Base-by-base conservation (phyloP, 2,329 filamentous ascomycete species). In the Sporothrix dimorphospora region DNA sequence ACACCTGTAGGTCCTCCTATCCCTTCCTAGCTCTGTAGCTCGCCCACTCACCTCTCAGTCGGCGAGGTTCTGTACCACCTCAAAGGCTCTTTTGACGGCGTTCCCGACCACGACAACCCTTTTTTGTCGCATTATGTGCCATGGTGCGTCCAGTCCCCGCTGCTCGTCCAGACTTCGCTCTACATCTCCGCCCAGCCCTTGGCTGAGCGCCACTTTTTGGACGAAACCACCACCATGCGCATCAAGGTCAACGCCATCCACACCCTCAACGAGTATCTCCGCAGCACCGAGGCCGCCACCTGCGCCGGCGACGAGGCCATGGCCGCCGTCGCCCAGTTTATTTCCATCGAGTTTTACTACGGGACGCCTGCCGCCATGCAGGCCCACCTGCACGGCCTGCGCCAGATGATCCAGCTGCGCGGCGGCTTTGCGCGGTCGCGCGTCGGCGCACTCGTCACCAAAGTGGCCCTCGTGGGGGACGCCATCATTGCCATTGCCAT, bases 271-370 rank as follows among this genome's bases (percentile, higher is more conserved):
- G 78, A 82, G 51, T 81, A 82, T 45, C 81, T 86, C 14, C 76
- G 77, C 40, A 76, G 59, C 59, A 45, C 59, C 4, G 59, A 79
- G 12, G 74, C 79, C 2, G 76, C 75, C 1, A 76, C 42, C 27
- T 69, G 77, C 53, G 81, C 79, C 4, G 81, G 79, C 70, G 83
- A 85, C 73, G 80, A 81, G 21, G 81, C 82, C 12, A 80, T 86
- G 57, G 81, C 82, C 16, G 83, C 80, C 16, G 82, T 85, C 4
- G 78, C 82, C 0, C 84, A 85, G 74, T 80, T 86, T 74, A 79
- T 84, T 11, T 77, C 82, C 19, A 82, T 84, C 66, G 85, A 85
- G 69, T 85, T 83, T 82, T 85, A 84, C 74, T 86, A 84, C 81
- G 83, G 83, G 2, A 81, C 79, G 45, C 82, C 81, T 0, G 76